Evolutionary conservation across 768 basidiomycete genomes (phyloP).

Genomic region (Panellus pusillus): DNA sequence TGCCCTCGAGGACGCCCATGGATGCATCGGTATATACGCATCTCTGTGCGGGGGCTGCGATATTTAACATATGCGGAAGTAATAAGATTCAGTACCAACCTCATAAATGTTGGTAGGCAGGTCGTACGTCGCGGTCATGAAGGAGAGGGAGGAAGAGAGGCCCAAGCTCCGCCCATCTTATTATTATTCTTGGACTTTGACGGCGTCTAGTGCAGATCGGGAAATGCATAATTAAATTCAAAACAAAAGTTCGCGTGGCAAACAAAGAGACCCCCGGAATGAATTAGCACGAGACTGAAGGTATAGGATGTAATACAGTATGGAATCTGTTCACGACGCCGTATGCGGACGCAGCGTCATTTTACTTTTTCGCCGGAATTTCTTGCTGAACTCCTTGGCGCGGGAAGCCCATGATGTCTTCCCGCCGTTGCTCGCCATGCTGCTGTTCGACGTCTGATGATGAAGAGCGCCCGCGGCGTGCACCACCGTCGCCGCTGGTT

Average conservation of each 20-base stretch:
- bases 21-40: not conserved
- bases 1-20: not conserved
- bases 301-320: not conserved
- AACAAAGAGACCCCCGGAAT: not conserved
- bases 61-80: not conserved
- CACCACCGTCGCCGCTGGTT: constrained; percentile 30
- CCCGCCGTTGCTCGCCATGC: constrained; percentile 19
- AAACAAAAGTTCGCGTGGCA: not conserved
- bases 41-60: not conserved
- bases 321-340: not conserved
- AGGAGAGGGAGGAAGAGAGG: not conserved
- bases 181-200: constrained; percentile 7
- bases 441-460: constrained; percentile 36
- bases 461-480: constrained; percentile 34
- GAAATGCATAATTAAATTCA: not conserved
- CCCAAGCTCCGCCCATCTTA: not conserved
- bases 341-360: not conserved
- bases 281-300: not conserved
- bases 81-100: no score
- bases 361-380: constrained; percentile 41
- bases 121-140: not conserved
- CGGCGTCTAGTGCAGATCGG: not conserved
- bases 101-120: not conserved
- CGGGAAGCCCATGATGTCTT: constrained; percentile 32
- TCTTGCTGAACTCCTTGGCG: constrained; percentile 44